Evolutionary conservation across 208 protist species (phyloP), one percentile per base, ranked within the genome.

Genomic region (Leishmania major): DNA sequence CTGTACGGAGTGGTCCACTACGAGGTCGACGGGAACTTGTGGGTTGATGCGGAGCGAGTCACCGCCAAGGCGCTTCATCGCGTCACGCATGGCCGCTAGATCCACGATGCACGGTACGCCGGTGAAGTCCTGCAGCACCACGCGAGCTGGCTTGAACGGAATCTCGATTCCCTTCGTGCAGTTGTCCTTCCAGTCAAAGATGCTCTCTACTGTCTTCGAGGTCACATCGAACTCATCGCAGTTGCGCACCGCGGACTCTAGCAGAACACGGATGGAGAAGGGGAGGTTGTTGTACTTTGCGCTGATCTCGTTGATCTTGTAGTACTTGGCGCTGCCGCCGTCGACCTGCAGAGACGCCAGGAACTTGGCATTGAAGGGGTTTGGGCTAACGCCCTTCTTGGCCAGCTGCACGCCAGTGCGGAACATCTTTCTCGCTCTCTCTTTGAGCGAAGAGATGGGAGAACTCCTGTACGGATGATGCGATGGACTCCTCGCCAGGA

Each of bases 1-100:
- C 89, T 99, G 97, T 31, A 99, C 97, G 59, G 96, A 98, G 88
- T 99, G 98, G 83, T 99, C 98, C 73, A 99, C 97, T 80, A 99
- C 98, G 49, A 99, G 95, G 87, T 99, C 97, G 55, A 99, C 98
- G 45, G 98, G 98, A 79, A 99, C 98, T 78, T 98, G 90, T 22
- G 98, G 98, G 85, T 99, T 99, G 84, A 99, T 99, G 53, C 90
- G 90, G 70, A 83, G 77, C 49, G 97, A 89, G 78, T 99, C 96
- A 22, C 98, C 98, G 69, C 98, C 98, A 22, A 99, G 87, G 60
- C 89, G 84, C 87, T 97, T 94, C 77, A 95, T 97, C 25, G 96
- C 94, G 81, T 99, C 97, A 60, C 98, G 91, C 96, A 99, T 99
- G 13, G 98, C 96, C 28, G 98, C 98, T 53, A 99, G 92, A 89